Percentiles rank a stretch among this genome's conserved stretches.
Conservation (phyloP, 2,329 filamentous ascomycete species). For the Microsporum canis region DNA sequence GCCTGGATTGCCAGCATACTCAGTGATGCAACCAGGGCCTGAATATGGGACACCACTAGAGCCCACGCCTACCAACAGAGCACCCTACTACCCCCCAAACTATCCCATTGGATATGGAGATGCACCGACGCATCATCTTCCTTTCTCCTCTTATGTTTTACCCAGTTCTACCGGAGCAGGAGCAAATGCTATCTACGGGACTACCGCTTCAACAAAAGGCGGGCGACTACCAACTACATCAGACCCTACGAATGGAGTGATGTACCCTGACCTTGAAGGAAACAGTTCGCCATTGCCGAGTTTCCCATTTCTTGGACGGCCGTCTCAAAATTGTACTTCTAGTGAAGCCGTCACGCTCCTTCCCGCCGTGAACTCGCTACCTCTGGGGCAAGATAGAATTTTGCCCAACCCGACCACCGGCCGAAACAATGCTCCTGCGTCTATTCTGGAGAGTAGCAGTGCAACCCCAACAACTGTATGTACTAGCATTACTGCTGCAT, state of each 20-base stretch:
- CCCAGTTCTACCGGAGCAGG: neutral
- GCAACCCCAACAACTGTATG: constrained; percentile 12
- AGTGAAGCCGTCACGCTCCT: constrained; percentile 21
- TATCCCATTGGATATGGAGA: neutral
- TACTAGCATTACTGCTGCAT: neutral
- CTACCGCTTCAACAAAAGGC: neutral
- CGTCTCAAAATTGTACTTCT: constrained; percentile 17
- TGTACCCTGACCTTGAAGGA: constrained; percentile 3
- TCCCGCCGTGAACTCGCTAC: constrained; percentile 16
- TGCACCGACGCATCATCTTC: neutral
- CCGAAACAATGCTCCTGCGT: constrained; percentile 12
- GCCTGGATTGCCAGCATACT: constrained; percentile 1
- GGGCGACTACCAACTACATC: neutral
- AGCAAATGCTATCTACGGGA: neutral
- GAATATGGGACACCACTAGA: constrained; percentile 4
- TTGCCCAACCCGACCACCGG: constrained; percentile 26
- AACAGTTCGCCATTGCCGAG: neutral
- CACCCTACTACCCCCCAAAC: neutral
- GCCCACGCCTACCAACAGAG: neutral
- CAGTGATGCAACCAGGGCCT: constrained; percentile 4
- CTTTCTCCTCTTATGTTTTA: neutral
- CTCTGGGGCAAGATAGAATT: constrained; percentile 23
- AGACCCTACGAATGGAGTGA: neutral
- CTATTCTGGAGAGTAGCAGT: constrained; percentile 5
- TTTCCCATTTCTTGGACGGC: constrained; percentile 2